Conservation (phyloP, 2,329 filamentous ascomycete genomes). For the Pseudogymnoascus sp. region DNA sequence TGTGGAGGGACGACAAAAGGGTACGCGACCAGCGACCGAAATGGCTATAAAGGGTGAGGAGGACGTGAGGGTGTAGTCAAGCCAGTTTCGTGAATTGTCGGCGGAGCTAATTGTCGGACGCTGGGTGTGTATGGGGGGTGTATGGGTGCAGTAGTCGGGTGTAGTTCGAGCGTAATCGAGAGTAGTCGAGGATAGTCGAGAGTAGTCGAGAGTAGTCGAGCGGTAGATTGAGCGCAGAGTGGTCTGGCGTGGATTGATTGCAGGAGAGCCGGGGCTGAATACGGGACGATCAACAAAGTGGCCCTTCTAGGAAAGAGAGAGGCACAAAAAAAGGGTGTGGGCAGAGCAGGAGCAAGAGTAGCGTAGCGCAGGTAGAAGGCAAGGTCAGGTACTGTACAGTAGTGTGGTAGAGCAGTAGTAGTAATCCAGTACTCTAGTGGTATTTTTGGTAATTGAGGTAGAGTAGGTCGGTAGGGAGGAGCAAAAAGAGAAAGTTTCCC, state of each 20-base stretch:
- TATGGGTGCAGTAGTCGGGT: not conserved
- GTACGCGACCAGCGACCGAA: not conserved
- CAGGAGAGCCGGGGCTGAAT: not conserved
- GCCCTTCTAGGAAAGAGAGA: not conserved
- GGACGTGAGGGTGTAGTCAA: not conserved
- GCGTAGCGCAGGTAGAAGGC: not conserved
- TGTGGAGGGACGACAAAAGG: not conserved
- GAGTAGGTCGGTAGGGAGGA: not conserved
- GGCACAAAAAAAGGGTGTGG: not conserved
- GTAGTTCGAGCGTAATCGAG: not conserved
- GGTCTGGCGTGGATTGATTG: not conserved
- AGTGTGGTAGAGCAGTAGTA: not conserved
- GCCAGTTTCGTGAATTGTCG: not conserved
- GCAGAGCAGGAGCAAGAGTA: not conserved
- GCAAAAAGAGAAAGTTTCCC: not conserved
- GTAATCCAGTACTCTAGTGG: not conserved
- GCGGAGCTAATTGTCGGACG: not conserved
- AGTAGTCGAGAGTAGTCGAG: not conserved
- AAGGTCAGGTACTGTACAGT: not conserved
- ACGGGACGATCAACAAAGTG: conserved; percentile 2
- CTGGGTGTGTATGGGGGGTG: not conserved
- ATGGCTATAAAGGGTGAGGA: not conserved
- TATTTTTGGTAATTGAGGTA: not conserved
- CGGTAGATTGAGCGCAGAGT: not conserved
- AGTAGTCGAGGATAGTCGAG: not conserved